These are phyloP conservation scores for Gossypium schwendimanii DNA, from an alignment of 441 rosid species.

Conservation along the genomic window DNA sequence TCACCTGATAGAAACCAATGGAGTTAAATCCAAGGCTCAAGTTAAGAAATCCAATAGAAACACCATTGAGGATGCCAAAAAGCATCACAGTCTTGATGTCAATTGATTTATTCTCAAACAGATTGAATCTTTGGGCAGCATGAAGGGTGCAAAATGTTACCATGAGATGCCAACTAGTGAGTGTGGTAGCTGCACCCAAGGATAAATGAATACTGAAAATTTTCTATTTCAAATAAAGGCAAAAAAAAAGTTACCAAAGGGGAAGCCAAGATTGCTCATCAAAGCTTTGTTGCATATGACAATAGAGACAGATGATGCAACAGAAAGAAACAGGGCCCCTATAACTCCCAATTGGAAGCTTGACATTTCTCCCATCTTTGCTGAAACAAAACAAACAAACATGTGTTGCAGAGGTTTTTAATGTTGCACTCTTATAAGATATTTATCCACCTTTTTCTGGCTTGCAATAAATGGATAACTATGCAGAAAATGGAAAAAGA, in stretches of 20 bases:
- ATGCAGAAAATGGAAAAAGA: too few relatives aligned
- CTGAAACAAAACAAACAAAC: not conserved
- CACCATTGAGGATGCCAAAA: constrained; percentile 87
- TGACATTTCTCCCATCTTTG: constrained; percentile 79
- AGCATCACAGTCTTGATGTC: constrained; percentile 82
- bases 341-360: constrained; percentile 76
- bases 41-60: constrained; percentile 87
- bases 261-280: constrained; percentile 95
- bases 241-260: constrained; percentile 57
- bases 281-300: constrained; percentile 98
- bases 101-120: constrained; percentile 72
- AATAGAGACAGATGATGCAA: constrained; percentile 94
- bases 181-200: constrained; percentile 62
- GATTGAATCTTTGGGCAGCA: constrained; percentile 61
- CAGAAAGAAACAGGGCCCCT: constrained; percentile 88
- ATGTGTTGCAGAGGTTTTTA: not conserved
- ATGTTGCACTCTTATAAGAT: not conserved
- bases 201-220: not conserved
- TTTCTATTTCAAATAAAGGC: not conserved
- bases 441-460: not conserved
- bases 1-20: constrained; percentile 87
- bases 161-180: constrained; percentile 94
- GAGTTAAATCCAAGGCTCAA: constrained; percentile 95
- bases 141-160: constrained; percentile 91
- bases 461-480: not conserved